Conservation (phyloP, 2,329 filamentous ascomycete genomes). For the Pseudogymnoascus sp. region DNA sequence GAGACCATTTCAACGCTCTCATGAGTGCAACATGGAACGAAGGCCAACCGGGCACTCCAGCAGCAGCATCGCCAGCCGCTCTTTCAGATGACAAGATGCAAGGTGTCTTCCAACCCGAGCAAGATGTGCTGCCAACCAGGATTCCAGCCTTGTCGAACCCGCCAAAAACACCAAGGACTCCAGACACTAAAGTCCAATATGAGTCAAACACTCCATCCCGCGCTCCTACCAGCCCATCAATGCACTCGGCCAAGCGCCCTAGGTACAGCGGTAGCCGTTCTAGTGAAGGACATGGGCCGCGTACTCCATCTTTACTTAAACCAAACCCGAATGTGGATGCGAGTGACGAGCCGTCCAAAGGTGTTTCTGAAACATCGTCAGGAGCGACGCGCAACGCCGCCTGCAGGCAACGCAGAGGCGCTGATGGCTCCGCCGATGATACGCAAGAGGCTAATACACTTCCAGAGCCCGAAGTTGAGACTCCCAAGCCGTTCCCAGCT, state of each 20-base stretch:
- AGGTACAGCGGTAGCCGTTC: constrained; percentile 18
- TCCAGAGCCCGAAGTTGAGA: not conserved
- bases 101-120: not conserved
- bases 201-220: not conserved
- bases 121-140: not conserved
- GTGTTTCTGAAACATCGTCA: constrained; percentile 18
- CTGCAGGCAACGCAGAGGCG: constrained; percentile 14
- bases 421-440: constrained; percentile 20
- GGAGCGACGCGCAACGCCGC: constrained; percentile 10
- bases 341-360: constrained; percentile 15
- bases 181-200: not conserved
- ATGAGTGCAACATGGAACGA: constrained; percentile 54
- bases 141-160: not conserved
- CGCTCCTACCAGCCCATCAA: not conserved
- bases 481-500: not conserved
- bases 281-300: constrained; percentile 19
- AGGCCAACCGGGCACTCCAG: constrained; percentile 52
- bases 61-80: constrained; percentile 17
- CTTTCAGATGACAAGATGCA: not conserved
- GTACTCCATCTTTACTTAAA: constrained; percentile 24
- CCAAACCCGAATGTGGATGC: not conserved
- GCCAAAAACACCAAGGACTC: not conserved
- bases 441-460: not conserved
- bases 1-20: constrained; percentile 47
- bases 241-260: constrained; percentile 19